Base-by-base conservation (phyloP, 2,329 filamentous ascomycete species). In the Juglanconis oblonga region DNA sequence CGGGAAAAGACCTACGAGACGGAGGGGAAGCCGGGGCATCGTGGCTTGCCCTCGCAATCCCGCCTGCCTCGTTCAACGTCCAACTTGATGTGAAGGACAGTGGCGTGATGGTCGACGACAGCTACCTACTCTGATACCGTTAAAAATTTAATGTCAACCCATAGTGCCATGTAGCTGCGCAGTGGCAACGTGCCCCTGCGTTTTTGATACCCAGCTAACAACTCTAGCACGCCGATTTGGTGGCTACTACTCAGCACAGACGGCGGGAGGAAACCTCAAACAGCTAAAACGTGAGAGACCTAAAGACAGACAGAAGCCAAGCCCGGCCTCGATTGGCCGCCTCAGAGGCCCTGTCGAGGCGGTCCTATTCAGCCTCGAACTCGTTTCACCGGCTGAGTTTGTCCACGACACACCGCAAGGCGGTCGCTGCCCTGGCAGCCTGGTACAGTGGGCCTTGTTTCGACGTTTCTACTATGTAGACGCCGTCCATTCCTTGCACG, bases 341-440 rank as follows among this genome's bases (percentile, higher is more conserved):
- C 51, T 53, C 51, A 42, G 10, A 29, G 35, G 9, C 51, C 24
- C 59, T 52, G 59, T 48, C 44, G 8, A 33, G 24, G 47, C 31
- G 32, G 10, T 50, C 55, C 47, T 49, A 33, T 35, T 55, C 51
- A 61, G 51, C 55, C 59, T 59, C 59, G 55, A 52, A n/a, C 45
- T 42, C 45, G 55, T 62, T 62, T 62, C 59, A 62, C 45, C n/a
- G 56, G 55, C 48, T 55, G 55, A 36, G 49, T 40, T 35, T 54
- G 40, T 38, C 14, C 44, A 57, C 54, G 40, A 44, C 49, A 53
- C 55, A 52, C 44, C 42, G 49, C 48, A 36, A 17, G 32, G 24
- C 10, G 31, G 14, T 5, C 36, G n/a, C 52, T 42, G 10, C 36
- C 49, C 33, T 47, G 14, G 31, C 53, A 52, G 17, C 17, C 17